Evolutionary conservation across 208 protist species (phyloP).

Genomic region (Leptomonas pyrrhocoris): DNA sequence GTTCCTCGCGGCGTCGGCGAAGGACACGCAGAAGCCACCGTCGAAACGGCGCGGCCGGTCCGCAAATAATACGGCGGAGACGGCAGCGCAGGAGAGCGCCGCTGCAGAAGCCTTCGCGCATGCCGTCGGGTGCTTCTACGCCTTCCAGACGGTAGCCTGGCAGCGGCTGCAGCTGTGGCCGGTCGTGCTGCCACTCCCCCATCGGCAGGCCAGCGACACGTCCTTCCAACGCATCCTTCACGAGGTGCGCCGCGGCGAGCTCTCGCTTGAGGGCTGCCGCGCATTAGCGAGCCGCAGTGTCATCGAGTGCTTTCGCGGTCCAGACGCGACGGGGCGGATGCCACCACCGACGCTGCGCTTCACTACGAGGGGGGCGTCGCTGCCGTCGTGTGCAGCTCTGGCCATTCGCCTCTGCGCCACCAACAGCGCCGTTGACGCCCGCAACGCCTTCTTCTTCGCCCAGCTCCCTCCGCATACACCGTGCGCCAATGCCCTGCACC

Average conservation of each 20-base stretch:
- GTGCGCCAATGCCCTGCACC: background rate
- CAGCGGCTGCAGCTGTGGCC: slow-evolving; percentile 34
- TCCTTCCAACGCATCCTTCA: slow-evolving; percentile 58
- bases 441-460: slow-evolving; percentile 65
- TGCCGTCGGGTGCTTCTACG: slow-evolving; percentile 34
- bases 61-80: background rate
- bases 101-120: background rate
- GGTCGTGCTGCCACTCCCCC: slow-evolving; percentile 42
- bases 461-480: slow-evolving; percentile 38
- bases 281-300: slow-evolving; percentile 13
- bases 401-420: slow-evolving; percentile 71
- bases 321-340: too few relatives aligned
- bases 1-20: background rate
- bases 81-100: background rate
- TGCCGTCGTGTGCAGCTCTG: background rate
- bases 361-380: background rate
- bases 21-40: background rate
- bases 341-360: background rate
- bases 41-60: background rate
- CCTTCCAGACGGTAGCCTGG: slow-evolving; percentile 60
- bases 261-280: slow-evolving; percentile 22
- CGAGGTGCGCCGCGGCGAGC: slow-evolving; percentile 55
- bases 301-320: too few relatives aligned
- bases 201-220: slow-evolving; percentile 50
- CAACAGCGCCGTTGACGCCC: slow-evolving; percentile 69